Conservation (phyloP, 2,329 filamentous ascomycete genomes). For the Apiospora rasikravindrae region DNA sequence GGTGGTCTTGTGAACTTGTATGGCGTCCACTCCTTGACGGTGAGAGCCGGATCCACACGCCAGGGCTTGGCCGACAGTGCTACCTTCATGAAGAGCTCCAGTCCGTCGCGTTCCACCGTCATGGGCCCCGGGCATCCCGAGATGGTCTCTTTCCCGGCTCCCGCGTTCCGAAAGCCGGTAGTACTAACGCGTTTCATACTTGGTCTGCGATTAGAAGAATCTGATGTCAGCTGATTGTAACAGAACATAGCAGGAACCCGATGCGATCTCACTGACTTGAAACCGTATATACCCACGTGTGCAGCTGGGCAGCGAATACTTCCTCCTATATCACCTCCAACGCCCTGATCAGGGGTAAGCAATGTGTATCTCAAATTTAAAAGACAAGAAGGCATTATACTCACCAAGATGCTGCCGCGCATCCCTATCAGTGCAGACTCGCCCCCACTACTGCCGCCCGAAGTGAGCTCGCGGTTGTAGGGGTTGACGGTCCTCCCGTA, state of each 20-base stretch:
- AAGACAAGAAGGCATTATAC: neutral
- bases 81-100: conserved; percentile 44
- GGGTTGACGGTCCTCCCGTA: conserved; percentile 22
- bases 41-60: conserved; percentile 40
- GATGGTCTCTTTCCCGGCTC: conserved; percentile 43
- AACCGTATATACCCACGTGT: conserved; percentile 39
- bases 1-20: conserved; percentile 30
- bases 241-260: neutral
- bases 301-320: conserved; percentile 22
- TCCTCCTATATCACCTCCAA: conserved; percentile 22
- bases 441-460: conserved; percentile 18
- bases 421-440: conserved; percentile 21
- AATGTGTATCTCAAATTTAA: no score
- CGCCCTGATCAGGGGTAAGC: conserved; percentile 13
- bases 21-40: conserved; percentile 41
- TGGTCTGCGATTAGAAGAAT: conserved; percentile 33
- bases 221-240: neutral
- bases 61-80: conserved; percentile 40
- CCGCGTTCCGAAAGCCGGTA: conserved; percentile 34
- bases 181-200: conserved; percentile 38
- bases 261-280: conserved; percentile 32
- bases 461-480: conserved; percentile 20
- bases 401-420: conserved; percentile 23
- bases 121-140: conserved; percentile 41
- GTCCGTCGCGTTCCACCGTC: conserved; percentile 40